These are phyloP conservation scores for Elongisporangium senticosum DNA, from an alignment of 352 stramenopile species.

Conservation along the genomic window DNA sequence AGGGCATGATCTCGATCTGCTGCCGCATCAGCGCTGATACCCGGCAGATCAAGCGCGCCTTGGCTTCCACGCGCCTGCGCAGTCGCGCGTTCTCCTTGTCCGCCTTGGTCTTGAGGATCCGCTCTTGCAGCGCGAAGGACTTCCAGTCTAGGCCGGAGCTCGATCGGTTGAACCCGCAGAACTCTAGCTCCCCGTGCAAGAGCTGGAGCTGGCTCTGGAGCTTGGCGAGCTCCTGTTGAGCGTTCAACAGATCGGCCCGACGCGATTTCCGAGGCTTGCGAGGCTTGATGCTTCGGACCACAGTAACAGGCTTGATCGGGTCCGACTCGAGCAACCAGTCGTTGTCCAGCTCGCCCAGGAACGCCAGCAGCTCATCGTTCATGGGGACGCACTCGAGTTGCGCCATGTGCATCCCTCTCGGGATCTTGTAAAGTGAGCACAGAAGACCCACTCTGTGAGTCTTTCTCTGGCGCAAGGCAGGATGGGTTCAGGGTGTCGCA, in stretches of 20 bases:
- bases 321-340: background rate
- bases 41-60: background rate
- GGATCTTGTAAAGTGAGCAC: background rate
- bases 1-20: background rate
- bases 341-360: background rate
- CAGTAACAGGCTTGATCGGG: background rate
- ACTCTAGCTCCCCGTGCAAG: background rate
- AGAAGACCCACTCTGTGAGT: too few species aligned
- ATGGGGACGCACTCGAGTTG: background rate
- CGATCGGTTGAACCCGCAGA: background rate
- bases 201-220: background rate
- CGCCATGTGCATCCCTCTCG: background rate
- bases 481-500: background rate
- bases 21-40: background rate
- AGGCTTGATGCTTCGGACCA: background rate
- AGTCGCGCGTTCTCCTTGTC: background rate
- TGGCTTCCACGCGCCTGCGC: background rate
- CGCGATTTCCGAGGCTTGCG: background rate
- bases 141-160: background rate
- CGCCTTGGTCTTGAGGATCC: background rate
- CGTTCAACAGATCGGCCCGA: background rate
- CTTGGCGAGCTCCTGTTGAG: background rate
- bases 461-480: background rate
- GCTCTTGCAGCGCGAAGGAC: background rate
- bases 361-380: background rate